Evolutionary conservation across 179 eudicot genomes (phyloP), one percentile per base, ranked within the genome.

Genomic region (Camellia oleifera): DNA sequence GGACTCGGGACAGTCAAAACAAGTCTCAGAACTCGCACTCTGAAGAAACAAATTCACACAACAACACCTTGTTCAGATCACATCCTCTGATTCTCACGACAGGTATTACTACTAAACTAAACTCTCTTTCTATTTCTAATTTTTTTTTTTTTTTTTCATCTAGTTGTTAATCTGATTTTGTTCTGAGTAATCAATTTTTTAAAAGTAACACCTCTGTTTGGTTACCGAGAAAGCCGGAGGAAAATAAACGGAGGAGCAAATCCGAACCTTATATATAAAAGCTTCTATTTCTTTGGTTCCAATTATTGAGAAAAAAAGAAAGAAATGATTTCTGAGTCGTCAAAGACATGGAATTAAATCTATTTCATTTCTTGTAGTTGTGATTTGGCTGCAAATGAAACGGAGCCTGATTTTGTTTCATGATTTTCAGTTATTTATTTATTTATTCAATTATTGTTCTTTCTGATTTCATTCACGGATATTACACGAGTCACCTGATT

Each of bases 21-120:
- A 60, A 13, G 48, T 67, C 71, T 67, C 48, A 71, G 76, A 53
- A 50, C 46, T 53, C 76, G 53, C 72, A 53, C 61, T 32, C 40
- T 13, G 61, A 53, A 53, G 9, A 40, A 52, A 71, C 57, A 52
- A 50, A 71, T 71, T 58, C n/a, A 72, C n/a, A 20, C 4, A 12
- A 20, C 3, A 12, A 20, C 3, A 12, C 15, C 3, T 17, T 13
- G 26, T 70, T 46, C 74, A 18, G 13, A 15, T 48, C 13, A 7
- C 20, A 3, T 70, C 74, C 12, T 65, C 69, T 26, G 45, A 65
- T 65, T 65, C 15, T 26, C 17, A 65, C 69, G 58, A 40, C 8
- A 63, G 68, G 68, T 63, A 20, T 26, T 32, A 3, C 15, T 32
- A 26, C 26, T 18, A 12, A 18, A 26, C 20, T 17, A 17, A n/a